Evolutionary conservation across 139 green algal genomes (phyloP).

Genomic region (Chlamydomonas asymmetrica): DNA sequence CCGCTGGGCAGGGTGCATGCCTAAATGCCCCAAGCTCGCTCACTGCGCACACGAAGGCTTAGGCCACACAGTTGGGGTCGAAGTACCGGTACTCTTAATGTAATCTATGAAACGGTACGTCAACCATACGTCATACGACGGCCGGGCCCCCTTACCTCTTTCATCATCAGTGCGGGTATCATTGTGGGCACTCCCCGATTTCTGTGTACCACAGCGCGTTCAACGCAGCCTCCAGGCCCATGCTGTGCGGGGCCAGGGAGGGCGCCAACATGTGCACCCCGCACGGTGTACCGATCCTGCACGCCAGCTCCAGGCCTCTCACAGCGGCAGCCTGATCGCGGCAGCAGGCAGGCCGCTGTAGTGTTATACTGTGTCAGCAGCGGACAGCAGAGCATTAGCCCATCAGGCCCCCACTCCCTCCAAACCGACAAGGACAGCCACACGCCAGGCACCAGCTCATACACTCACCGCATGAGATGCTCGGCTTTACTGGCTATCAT

Average conservation of each 20-base stretch:
- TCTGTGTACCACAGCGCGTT: constrained; percentile 3
- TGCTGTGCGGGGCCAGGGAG: background rate
- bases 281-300: too few species aligned
- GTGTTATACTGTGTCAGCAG: too few species aligned
- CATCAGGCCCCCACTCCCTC: too few species aligned
- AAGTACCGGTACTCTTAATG: background rate
- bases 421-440: too few species aligned
- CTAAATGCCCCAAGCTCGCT: background rate
- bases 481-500: too few species aligned
- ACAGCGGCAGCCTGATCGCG: too few species aligned
- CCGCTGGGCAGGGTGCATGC: background rate
- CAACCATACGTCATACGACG: background rate
- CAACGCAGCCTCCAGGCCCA: constrained; percentile 18
- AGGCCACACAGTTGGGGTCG: too few species aligned
- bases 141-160: background rate
- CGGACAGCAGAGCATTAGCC: too few species aligned
- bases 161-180: background rate
- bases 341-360: too few species aligned
- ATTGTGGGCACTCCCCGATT: constrained; percentile 29
- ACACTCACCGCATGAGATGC: too few species aligned
- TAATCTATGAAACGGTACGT: background rate
- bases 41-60: background rate
- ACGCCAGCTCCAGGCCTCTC: too few species aligned
- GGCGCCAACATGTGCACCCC: background rate
- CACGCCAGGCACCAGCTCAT: too few species aligned